Evolutionary conservation across 495 filamentous ascomycete species (phyloP).

Genomic region (Aspergillus nidulans): DNA sequence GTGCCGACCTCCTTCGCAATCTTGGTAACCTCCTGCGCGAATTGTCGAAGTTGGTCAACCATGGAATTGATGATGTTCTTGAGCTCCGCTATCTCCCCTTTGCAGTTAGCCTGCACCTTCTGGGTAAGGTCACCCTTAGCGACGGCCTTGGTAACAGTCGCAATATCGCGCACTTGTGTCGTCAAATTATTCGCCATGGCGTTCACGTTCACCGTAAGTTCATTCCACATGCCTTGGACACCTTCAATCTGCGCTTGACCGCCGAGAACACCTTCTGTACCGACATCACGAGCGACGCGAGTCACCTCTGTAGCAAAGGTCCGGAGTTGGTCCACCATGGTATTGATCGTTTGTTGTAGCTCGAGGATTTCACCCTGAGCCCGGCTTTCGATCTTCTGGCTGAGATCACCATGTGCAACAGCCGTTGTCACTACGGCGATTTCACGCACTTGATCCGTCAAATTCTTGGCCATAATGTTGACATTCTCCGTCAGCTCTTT

Average conservation of each 20-base stretch:
- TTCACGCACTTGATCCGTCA: constrained; percentile 86
- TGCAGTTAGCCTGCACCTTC: constrained; percentile 94
- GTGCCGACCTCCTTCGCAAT: constrained; percentile 97
- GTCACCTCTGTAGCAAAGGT: constrained; percentile 98
- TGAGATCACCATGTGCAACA: constrained; percentile 93
- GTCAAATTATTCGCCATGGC: constrained; percentile 98
- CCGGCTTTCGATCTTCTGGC: constrained; percentile 90
- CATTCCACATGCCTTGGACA: constrained; percentile 86
- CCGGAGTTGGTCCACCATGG: constrained; percentile 96
- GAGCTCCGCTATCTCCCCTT: constrained; percentile 91
- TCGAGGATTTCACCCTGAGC: constrained; percentile 95
- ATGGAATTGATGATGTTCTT: constrained; percentile 99
- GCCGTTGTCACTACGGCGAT: constrained; percentile 95
- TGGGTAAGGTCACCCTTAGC: constrained; percentile 94
- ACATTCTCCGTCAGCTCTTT: constrained; percentile 97
- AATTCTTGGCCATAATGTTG: constrained; percentile 93
- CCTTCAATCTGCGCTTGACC: constrained; percentile 95
- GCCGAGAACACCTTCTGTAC: constrained; percentile 93
- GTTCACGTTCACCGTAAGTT: constrained; percentile 96
- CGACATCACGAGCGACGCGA: constrained; percentile 92
- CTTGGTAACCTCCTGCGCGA: constrained; percentile 96
- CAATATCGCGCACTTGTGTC: constrained; percentile 96
- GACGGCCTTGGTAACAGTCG: constrained; percentile 96
- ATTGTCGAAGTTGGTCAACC: constrained; percentile 96
- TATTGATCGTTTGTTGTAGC: constrained; percentile 96